A percentile compares a stretch with the other conserved stretches of the same genome.
Evolutionary conservation across 1,139 yeast genomes (phyloP).

Genomic region (Debaryomyces nepalensis): DNA sequence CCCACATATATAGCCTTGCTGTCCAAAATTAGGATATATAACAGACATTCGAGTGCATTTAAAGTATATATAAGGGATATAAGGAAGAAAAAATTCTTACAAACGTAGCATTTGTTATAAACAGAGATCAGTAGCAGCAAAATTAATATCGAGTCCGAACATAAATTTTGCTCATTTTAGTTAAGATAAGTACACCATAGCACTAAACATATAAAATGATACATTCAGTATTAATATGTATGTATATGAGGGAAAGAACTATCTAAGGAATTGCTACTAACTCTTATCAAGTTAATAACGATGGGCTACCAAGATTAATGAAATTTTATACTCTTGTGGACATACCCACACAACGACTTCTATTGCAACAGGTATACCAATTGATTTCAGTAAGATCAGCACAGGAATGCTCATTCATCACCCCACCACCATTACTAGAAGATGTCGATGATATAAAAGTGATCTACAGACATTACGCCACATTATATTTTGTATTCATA

Average conservation of each 20-base stretch:
- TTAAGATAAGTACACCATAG: neutral
- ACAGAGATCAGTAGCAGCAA: slow-evolving; percentile 7
- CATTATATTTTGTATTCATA: slow-evolving; percentile 89
- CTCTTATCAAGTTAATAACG: slow-evolving; percentile 69
- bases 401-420: slow-evolving; percentile 79
- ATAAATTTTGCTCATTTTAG: slow-evolving; percentile 1
- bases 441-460: slow-evolving; percentile 82
- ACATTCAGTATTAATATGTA: slow-evolving; percentile 86
- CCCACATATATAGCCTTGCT: too few species aligned
- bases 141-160: slow-evolving; percentile 6
- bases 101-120: neutral
- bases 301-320: slow-evolving; percentile 89
- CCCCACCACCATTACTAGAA: slow-evolving; percentile 77
- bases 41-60: too few species aligned
- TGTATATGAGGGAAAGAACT: slow-evolving; percentile 31
- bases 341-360: slow-evolving; percentile 70
- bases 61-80: too few species aligned
- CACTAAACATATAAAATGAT: slow-evolving; percentile 57
- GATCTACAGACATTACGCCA: slow-evolving; percentile 92
- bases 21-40: too few species aligned
- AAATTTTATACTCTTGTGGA: slow-evolving; percentile 94
- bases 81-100: neutral
- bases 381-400: slow-evolving; percentile 69
- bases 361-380: slow-evolving; percentile 75
- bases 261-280: slow-evolving; percentile 20